Evolutionary conservation across 2,329 filamentous ascomycete species (phyloP), one percentile per base, ranked within the genome.

Genomic region (Rhynchosporium graminicola): DNA sequence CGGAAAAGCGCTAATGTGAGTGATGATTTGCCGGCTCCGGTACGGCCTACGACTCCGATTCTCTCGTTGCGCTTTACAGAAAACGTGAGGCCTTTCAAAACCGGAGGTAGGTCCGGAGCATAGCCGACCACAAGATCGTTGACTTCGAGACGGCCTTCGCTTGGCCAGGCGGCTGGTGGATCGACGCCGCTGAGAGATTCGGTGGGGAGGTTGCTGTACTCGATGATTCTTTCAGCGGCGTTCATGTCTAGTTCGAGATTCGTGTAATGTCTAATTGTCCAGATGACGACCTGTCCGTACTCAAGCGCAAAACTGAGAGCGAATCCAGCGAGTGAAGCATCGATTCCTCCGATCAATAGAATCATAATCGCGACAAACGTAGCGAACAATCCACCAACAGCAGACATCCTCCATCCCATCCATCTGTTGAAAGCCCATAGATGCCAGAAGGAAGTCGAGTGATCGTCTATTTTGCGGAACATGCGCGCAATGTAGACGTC

Each of bases 201-300:
- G 0, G 84, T 91, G 38, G 83, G 77, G 8, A 92, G 79, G 54
- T 87, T 83, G 0, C 86, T 83, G 73, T 93, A 94, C 73, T 93
- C 90, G 4, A 91, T 79, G 31, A 94, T 85, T 36, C 90, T 81
- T 75, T 94, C 90, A 0, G 87, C 86, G 0, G 89, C 84, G 70
- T 92, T 92, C 88, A 93, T 92, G 70, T 90, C 85, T 3, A 93
- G 78, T 72, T 94, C 90, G 26, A 92, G 77, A 65, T 85, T 87
- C 0, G 88, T 83, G 71, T 91, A 91, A 60, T 86, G 78, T 1
- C 88, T 80, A 43, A 92, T 82, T 0, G 84, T 81, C 83, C 84
- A 89, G 55, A 87, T 82, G 60, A 92, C 83, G 7, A 81, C 80
- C 15, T 76, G 76, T 0, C 87, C 83, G 71, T 92, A 91, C 61